Evolutionary conservation across 257 asterid species (phyloP), one percentile per base, ranked within the genome.

Genomic region (Fraxinus americana): DNA sequence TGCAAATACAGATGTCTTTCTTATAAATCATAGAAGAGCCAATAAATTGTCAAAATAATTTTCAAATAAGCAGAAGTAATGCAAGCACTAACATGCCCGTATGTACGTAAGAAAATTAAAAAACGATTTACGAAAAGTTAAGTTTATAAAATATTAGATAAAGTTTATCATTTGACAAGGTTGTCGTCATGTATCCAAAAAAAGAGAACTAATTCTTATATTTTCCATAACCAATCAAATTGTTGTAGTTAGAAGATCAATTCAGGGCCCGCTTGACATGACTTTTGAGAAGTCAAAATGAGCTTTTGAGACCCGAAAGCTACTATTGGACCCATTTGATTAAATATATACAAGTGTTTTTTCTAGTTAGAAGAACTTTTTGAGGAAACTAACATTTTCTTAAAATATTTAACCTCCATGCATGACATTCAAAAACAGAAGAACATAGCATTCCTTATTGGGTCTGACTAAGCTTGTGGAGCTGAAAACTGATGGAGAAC

Each of bases 1-100:
- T 93, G 91, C 75, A 82, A 45, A 78, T 59, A 75, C 25, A 75
- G 75, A 61, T 8, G 36, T 19, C 39, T 77, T 59, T 65, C 30
- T 71, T 73, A 66, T 54, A 65, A 72, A 57, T 67, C 72, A 68
- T 76, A 71, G 35, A 73, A 79, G 36, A 41, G 35, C 23, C 12
- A 16, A 45, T 34, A 82, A 39, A n/a, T 39, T 25, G 32, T 41
- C 43, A 61, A 5, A 36, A 57, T 71, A 30, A 71, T 57, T 25
- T 11, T 19, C 41, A 68, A 52, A 41, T 25, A 76, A 81, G 59
- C 36, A 72, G 70, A 41, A 34, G 25, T 48, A 48, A 50, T 8
- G n/a, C n/a, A 7, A 10, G 39, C 32, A 59, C 38, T 45, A 69
- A 61, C 12, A 61, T 29, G 11, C 1, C 72, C 3, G 1, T 23